A percentile compares a stretch with the other conserved stretches of the same genome.
phyloP scores from a whole-genome alignment of 768 basidiomycete genomes.

The Panaeolus papilionaceus region DNA sequence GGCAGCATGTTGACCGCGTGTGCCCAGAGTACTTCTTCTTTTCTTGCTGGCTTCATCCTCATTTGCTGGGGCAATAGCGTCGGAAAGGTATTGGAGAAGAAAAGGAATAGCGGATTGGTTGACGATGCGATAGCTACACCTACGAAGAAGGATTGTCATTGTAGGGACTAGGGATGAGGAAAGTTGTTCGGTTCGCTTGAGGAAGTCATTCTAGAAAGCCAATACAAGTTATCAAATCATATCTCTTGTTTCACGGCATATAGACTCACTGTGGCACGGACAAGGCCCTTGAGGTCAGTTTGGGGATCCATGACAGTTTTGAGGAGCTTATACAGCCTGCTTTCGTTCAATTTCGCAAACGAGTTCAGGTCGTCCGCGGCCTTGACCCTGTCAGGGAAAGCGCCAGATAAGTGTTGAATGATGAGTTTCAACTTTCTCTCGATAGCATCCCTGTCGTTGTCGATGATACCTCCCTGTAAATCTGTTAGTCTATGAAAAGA shows the following conservation, averaged over 20 bases:
- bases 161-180: slow-evolving; percentile 67
- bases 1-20: slow-evolving; percentile 41
- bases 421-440: slow-evolving; percentile 57
- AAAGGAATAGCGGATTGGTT: slow-evolving; percentile 89
- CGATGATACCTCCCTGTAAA: slow-evolving; percentile 86
- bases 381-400: slow-evolving; percentile 74
- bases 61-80: slow-evolving; percentile 28
- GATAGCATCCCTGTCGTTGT: slow-evolving; percentile 76
- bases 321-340: slow-evolving; percentile 83
- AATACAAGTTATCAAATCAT: neutral
- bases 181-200: slow-evolving; percentile 76
- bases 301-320: slow-evolving; percentile 85
- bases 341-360: slow-evolving; percentile 90
- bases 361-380: slow-evolving; percentile 77
- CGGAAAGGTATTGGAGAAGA: slow-evolving; percentile 65
- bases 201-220: slow-evolving; percentile 70
- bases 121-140: slow-evolving; percentile 72
- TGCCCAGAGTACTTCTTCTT: slow-evolving; percentile 17
- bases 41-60: neutral
- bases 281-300: slow-evolving; percentile 78
- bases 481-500: slow-evolving; percentile 13
- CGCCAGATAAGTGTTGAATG: slow-evolving; percentile 62
- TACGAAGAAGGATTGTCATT: slow-evolving; percentile 72
- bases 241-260: neutral
- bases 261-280: slow-evolving; percentile 75